Evolutionary conservation across 768 basidiomycete genomes (phyloP), one percentile per base, ranked within the genome.

Genomic region (Mycena polygramma): DNA sequence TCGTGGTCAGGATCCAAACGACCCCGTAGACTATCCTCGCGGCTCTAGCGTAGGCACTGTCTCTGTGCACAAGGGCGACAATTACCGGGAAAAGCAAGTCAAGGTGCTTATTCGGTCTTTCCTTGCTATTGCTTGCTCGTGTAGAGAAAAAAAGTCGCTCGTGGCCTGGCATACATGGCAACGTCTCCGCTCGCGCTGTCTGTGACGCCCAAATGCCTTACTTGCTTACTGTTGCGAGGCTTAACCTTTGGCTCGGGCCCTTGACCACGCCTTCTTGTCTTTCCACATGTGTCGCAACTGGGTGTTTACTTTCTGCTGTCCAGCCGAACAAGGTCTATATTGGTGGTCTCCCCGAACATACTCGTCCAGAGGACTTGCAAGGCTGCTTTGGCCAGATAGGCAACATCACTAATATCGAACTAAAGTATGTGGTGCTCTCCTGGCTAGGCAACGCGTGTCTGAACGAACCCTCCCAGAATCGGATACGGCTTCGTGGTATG

Each of bases 311-410:
- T 86, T 89, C 83, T 88, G 86, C 87, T 85, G 84, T 86, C 84
- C 88, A 95, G 94, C 92, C 94, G 84, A 95, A 94, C 84, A 96
- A 96, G 84, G 91, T 96, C 80, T 96, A 96, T 80, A 90, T 96
- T 78, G 94, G 94, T 78, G 94, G 94, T 73, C 88, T 96, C 69
- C 95, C 94, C 72, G 93, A 94, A 82, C 88, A 94, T 74, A 95
- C 94, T 57, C 91, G 92, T 71, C 88, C 91, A 82, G 93, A 94
- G 83, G 94, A 96, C 77, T 82, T 96, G 35, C 91, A 90, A 80
- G 92, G 87, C 72, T 95, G 95, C 80, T 96, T 96, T 79, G 92
- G 93, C 57, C 94, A 94, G 80, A 90, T 95, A 57, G 95, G 94
- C 22, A 84, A 79, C 54, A 94, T 96, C 30, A 78, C 86, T 24